phyloP scores from a whole-genome alignment of 805 yeast species.

The Isabelozyma pseudorhagii region DNA sequence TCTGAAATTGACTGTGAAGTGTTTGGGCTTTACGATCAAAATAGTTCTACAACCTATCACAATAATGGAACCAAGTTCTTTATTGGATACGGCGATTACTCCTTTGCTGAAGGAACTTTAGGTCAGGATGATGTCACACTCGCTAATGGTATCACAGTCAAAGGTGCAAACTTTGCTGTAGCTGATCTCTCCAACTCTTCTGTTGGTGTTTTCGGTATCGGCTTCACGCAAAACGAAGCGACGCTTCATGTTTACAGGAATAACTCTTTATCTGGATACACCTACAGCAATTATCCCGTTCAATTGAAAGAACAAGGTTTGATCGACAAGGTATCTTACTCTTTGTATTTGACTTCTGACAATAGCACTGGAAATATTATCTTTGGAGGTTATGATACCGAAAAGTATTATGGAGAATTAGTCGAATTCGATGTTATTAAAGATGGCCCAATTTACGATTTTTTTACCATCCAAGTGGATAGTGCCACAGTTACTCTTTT shows the following conservation, averaged over 20 bases:
- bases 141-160: conserved; percentile 5
- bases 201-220: conserved; percentile 20
- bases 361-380: conserved; percentile 21
- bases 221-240: conserved; percentile 10
- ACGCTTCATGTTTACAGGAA: conserved; percentile 5
- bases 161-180: conserved; percentile 9
- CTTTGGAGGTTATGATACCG: conserved; percentile 26
- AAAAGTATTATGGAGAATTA: conserved; percentile 21
- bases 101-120: conserved; percentile 30
- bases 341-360: conserved; percentile 30
- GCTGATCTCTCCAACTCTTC: conserved; percentile 13
- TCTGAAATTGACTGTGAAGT: conserved; percentile 19
- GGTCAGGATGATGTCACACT: conserved; percentile 1
- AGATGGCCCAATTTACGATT: conserved; percentile 8
- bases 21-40: conserved; percentile 37
- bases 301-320: conserved; percentile 29
- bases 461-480: conserved; percentile 9
- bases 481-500: conserved; percentile 41
- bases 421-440: conserved; percentile 22
- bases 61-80: conserved; percentile 27
- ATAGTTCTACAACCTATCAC: conserved; percentile 28
- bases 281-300: conserved; percentile 33
- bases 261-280: conserved; percentile 17
- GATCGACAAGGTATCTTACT: conserved; percentile 33
- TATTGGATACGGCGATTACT: conserved; percentile 47